Conservation (phyloP, 2,329 filamentous ascomycete genomes). For the Arthroderma sp. region DNA sequence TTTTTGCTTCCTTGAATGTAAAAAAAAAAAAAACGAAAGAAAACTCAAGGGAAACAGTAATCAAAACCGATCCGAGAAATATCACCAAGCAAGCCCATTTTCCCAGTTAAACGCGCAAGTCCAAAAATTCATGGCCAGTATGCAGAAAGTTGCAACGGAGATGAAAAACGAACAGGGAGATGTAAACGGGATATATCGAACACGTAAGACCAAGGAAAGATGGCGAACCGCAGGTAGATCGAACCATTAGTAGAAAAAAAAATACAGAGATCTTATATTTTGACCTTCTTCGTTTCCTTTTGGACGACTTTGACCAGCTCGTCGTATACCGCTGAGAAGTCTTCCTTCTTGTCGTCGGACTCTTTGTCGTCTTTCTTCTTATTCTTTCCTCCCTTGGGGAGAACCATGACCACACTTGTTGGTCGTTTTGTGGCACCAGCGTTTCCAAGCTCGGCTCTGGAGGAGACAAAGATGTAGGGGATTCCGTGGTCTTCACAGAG, state of each 20-base stretch:
- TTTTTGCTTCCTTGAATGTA: no score
- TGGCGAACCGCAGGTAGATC: neutral
- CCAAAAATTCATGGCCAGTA: neutral
- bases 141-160: slow-evolving; percentile 12
- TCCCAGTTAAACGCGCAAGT: neutral
- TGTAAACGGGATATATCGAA: neutral
- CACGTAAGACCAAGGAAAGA: neutral
- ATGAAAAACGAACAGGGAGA: slow-evolving; percentile 11
- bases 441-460: slow-evolving; percentile 82
- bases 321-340: slow-evolving; percentile 43
- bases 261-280: slow-evolving; percentile 30
- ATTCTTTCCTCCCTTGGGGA: slow-evolving; percentile 39
- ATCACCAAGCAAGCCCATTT: slow-evolving; percentile 11
- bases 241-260: neutral
- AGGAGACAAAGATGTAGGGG: slow-evolving; percentile 89
- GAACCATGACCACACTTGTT: slow-evolving; percentile 87
- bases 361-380: slow-evolving; percentile 41
- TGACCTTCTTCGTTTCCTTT: slow-evolving; percentile 47
- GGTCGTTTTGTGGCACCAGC: slow-evolving; percentile 92
- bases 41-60: neutral
- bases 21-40: neutral
- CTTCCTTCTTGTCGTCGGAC: slow-evolving; percentile 34
- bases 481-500: slow-evolving; percentile 97
- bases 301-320: slow-evolving; percentile 48
- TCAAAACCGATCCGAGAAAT: neutral